Conservation (phyloP, 192 early-diverging fungal species). For the Jimgerdemannia flammicorona region DNA sequence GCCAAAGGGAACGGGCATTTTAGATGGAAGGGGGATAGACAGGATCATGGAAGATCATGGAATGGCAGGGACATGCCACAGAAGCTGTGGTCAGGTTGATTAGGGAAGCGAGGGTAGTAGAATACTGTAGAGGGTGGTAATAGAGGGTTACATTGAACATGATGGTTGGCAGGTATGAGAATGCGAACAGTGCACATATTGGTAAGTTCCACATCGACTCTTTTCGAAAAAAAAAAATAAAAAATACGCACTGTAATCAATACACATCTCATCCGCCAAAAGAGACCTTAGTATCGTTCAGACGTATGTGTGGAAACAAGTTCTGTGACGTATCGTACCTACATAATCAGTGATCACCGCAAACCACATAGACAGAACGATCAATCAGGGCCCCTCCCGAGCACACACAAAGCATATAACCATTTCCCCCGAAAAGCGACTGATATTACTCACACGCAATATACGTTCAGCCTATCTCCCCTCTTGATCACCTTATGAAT, state of each 20-base stretch:
- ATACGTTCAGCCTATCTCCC: neutral
- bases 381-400: too few species aligned
- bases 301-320: neutral
- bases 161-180: neutral
- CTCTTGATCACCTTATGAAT: neutral
- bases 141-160: neutral
- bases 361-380: too few species aligned
- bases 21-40: neutral
- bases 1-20: neutral
- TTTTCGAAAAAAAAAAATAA: neutral
- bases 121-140: neutral
- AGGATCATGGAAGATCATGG: neutral
- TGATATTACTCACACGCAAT: neutral
- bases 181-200: neutral
- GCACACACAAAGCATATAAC: too few species aligned
- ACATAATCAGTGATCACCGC: too few species aligned
- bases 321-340: neutral
- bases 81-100: neutral
- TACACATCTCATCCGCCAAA: neutral
- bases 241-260: neutral
- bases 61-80: neutral
- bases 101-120: neutral
- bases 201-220: too few species aligned
- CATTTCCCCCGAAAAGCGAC: too few species aligned
- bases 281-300: neutral